These are phyloP conservation scores for Eleusine indica DNA, from an alignment of 176 grass and related monocot genomes.

Conservation along the genomic window DNA sequence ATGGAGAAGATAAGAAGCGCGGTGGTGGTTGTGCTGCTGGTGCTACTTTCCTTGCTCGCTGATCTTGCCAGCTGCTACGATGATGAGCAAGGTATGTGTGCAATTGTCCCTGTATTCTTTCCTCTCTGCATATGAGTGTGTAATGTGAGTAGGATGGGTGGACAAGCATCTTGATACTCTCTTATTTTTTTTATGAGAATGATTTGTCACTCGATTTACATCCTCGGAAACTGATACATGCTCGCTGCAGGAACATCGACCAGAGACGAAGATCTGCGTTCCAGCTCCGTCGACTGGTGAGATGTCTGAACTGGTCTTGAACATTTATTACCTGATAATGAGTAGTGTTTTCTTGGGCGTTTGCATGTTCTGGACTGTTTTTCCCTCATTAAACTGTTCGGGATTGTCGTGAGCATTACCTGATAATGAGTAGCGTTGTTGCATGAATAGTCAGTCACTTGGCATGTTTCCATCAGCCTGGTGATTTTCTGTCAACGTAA, in stretches of 20 bases:
- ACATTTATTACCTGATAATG: no score
- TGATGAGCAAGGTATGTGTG: conserved; percentile 23
- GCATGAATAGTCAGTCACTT: not conserved
- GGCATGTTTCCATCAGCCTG: not conserved
- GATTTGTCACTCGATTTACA: not conserved
- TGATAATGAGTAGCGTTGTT: no score
- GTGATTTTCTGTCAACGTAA: not conserved
- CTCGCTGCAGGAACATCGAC: conserved; percentile 29
- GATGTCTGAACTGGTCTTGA: conserved; percentile 7
- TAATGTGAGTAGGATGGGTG: not conserved
- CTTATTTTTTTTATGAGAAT: no score
- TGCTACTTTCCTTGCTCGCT: not conserved
- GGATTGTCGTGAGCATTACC: not conserved
- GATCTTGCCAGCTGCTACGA: conserved; percentile 4
- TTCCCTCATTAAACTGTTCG: not conserved
- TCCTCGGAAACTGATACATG: not conserved
- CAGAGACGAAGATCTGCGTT: not conserved
- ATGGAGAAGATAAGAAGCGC: conserved; percentile 13
- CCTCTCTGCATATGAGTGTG: not conserved
- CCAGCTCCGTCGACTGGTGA: conserved; percentile 8
- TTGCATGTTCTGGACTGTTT: no score
- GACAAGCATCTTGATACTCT: not conserved
- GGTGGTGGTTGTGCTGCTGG: not conserved
- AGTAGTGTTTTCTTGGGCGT: not conserved
- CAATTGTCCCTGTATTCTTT: not conserved